Evolutionary conservation across 2,329 filamentous ascomycete species (phyloP).

Genomic region (Grosmannia serpens): DNA sequence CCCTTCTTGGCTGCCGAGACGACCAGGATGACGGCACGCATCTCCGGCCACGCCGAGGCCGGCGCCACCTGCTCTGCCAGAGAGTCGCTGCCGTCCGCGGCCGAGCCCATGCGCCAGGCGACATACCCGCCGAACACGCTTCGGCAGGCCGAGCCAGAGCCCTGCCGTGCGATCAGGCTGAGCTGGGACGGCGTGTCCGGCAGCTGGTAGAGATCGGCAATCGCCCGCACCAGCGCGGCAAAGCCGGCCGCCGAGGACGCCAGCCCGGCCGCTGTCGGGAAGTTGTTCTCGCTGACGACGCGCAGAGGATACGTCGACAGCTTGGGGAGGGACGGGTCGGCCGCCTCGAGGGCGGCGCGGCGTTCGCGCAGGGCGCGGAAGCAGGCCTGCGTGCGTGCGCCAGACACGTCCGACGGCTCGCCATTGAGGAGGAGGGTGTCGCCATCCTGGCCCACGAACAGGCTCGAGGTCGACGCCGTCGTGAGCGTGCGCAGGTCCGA

Average conservation of each 20-base stretch:
- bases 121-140: slow-evolving; percentile 93
- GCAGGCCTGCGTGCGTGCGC: slow-evolving; percentile 87
- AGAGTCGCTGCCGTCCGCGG: slow-evolving; percentile 73
- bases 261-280: slow-evolving; percentile 91
- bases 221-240: slow-evolving; percentile 64
- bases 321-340: slow-evolving; percentile 65
- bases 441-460: slow-evolving; percentile 44
- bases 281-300: slow-evolving; percentile 96
- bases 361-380: slow-evolving; percentile 74
- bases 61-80: slow-evolving; percentile 80
- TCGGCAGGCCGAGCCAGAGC: slow-evolving; percentile 87
- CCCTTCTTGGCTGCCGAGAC: slow-evolving; percentile 92
- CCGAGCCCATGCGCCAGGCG: slow-evolving; percentile 74
- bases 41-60: slow-evolving; percentile 85
- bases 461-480: slow-evolving; percentile 76
- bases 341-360: slow-evolving; percentile 61
- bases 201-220: slow-evolving; percentile 85
- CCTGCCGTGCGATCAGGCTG: slow-evolving; percentile 81
- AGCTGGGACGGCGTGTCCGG: slow-evolving; percentile 72
- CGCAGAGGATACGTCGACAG: slow-evolving; percentile 67
- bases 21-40: slow-evolving; percentile 86
- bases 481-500: slow-evolving; percentile 89
- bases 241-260: slow-evolving; percentile 61
- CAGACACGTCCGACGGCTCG: slow-evolving; percentile 69
- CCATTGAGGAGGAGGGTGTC: slow-evolving; percentile 78